Conservation (phyloP, 352 stramenopile genomes). For the Thraustochytrium sp. region DNA sequence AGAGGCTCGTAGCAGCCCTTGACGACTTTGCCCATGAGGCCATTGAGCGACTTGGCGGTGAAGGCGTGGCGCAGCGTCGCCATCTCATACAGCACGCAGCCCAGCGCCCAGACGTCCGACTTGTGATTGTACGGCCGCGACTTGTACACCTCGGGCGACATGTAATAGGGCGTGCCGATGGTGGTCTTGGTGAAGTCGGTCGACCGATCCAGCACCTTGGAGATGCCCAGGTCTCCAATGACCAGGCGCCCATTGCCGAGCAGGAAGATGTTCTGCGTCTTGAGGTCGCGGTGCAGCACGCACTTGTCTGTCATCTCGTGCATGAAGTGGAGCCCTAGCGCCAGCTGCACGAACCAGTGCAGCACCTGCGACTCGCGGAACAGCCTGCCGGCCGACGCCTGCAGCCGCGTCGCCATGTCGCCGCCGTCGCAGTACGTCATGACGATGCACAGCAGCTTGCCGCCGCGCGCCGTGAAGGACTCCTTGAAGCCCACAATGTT, state of each 20-base stretch:
- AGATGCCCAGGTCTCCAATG: constrained; percentile 79
- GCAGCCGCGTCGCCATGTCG: constrained; percentile 54
- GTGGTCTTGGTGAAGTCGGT: constrained; percentile 58
- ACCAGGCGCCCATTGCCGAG: constrained; percentile 62
- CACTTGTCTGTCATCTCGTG: constrained; percentile 74
- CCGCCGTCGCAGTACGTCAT: constrained; percentile 87
- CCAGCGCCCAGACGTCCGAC: constrained; percentile 85
- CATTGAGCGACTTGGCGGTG: constrained; percentile 63
- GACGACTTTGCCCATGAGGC: constrained; percentile 45
- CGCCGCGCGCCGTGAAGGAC: constrained; percentile 67
- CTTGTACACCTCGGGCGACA: constrained; percentile 84
- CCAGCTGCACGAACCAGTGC: constrained; percentile 82
- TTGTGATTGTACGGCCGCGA: constrained; percentile 85
- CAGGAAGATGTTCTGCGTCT: constrained; percentile 78
- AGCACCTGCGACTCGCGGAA: constrained; percentile 71
- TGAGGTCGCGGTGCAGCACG: constrained; percentile 80
- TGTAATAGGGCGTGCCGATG: constrained; percentile 76
- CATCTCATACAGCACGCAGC: constrained; percentile 87
- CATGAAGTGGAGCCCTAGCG: constrained; percentile 76
- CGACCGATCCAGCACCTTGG: constrained; percentile 59
- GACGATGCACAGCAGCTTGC: constrained; percentile 73
- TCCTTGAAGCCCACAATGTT: constrained; percentile 86
- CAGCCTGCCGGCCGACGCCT: constrained; percentile 46
- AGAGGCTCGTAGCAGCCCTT: constrained; percentile 55
- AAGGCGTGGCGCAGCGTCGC: constrained; percentile 76